Base-by-base conservation (phyloP, 2,329 filamentous ascomycete genomes). In the Cladophialophora carrionii region DNA sequence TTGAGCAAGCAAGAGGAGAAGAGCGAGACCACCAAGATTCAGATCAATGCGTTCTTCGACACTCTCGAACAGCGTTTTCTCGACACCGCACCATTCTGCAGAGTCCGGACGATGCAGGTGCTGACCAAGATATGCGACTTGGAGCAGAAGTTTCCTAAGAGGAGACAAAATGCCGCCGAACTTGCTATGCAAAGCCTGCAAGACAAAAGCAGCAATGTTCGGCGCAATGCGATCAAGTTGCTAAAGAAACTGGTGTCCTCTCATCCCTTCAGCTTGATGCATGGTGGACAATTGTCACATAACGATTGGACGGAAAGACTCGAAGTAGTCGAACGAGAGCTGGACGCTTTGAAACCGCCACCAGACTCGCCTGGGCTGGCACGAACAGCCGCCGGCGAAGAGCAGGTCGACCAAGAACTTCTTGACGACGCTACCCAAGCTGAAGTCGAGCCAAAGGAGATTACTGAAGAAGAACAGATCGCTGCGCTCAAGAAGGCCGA, bases 151-250 rank as follows among this genome's bases (percentile, higher is more conserved):
- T 97, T 96, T 73, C 92, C 93, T 43, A 97, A 97, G 79, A 86
- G 93, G 62, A 85, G 95, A 66, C 93, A 97, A 76, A 90, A 86
- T 74, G 94, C 90, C 3, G 90, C 94, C 1, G 92, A 97, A 75
- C 82, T 97, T 29, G 93, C 95, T 0, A 88, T 90, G 63, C 87
- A 91, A 71, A 98, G 94, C 76, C 82, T 99, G 2, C 91, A 97
- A 76, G 96, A 99, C 80, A 98, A 96, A 83, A 98, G 94, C 79
- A 99, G 95, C 78, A 96, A 98, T 73, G 95, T 99, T 34, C 86
- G 95, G 67, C 87, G 93, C 64, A 98, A 98, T 75, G 93, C 95
- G 2, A 95, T 99, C 76, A 98, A 96, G 77, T 81, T 99, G 6
- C 83, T 99, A 1, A 90, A 89, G 5, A 90, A 90, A 51, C 82